Evolutionary conservation across 83 land plant genomes (phyloP).

Genomic region (Diphasiastrum complanatum): DNA sequence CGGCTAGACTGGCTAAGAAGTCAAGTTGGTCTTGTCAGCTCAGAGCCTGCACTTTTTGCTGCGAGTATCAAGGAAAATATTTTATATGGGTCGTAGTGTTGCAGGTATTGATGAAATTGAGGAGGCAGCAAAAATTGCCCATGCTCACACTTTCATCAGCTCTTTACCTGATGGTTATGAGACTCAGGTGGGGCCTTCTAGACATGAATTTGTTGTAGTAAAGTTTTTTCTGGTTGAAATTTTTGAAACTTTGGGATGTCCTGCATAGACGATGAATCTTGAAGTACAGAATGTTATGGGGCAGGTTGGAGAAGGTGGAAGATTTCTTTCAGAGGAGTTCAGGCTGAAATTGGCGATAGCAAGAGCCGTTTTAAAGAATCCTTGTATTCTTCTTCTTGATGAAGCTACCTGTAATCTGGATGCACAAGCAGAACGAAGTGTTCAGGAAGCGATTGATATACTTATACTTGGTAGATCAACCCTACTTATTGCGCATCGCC

Average conservation of each 20-base stretch:
- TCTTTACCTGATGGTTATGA: constrained; percentile 88
- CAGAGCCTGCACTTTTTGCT: constrained; percentile 84
- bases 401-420: constrained; percentile 96
- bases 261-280: neutral
- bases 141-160: constrained; percentile 97
- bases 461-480: constrained; percentile 89
- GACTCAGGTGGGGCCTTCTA: constrained; percentile 51
- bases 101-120: constrained; percentile 84
- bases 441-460: constrained; percentile 91
- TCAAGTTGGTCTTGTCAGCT: constrained; percentile 91
- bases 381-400: constrained; percentile 87
- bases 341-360: constrained; percentile 92
- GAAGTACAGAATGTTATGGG: neutral
- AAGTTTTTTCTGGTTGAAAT: neutral
- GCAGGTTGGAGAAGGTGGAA: constrained; percentile 76
- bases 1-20: constrained; percentile 88
- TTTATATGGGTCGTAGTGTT: constrained; percentile 74
- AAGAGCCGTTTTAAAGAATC: constrained; percentile 91
- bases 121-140: constrained; percentile 98
- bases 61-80: constrained; percentile 87
- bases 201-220: neutral
- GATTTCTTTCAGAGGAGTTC: constrained; percentile 68
- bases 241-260: neutral
- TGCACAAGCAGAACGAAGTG: constrained; percentile 84
- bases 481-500: constrained; percentile 84